These are phyloP conservation scores for Allomyces javanicus DNA, from an alignment of 192 early-diverging fungal genomes.

Conservation along the genomic window DNA sequence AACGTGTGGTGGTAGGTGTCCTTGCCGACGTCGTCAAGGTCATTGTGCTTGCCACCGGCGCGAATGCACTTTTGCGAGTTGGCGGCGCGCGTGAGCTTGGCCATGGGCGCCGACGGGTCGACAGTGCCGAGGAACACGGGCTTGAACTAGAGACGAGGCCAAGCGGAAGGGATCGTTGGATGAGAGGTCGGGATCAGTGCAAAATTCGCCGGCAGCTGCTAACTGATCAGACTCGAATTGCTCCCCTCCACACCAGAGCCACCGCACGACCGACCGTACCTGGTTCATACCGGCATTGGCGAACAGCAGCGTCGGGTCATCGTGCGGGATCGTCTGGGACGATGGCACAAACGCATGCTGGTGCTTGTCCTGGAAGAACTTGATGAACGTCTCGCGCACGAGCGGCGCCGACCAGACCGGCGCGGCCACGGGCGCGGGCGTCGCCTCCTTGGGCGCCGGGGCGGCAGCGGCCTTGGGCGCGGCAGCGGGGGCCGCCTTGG, in stretches of 20 bases:
- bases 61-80: constrained; percentile 99
- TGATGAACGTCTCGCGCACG: constrained; percentile 75
- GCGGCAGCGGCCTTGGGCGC: too few species aligned
- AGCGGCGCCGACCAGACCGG: constrained; percentile 47
- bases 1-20: constrained; percentile 99
- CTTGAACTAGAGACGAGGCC: constrained; percentile 47
- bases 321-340: constrained; percentile 82
- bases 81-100: constrained; percentile 72
- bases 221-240: neutral
- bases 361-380: constrained; percentile 52
- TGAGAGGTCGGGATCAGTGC: neutral
- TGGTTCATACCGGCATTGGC: constrained; percentile 96
- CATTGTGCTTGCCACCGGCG: constrained; percentile 98
- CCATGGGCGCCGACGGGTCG: constrained; percentile 80
- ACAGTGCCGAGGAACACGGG: constrained; percentile 89
- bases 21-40: constrained; percentile 94
- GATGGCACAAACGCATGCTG: constrained; percentile 60
- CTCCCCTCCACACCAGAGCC: neutral
- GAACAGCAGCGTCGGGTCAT: constrained; percentile 91
- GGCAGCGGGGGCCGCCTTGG: too few species aligned
- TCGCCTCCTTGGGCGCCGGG: too few species aligned
- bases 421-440: too few species aligned
- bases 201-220: neutral
- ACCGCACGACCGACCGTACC: constrained; percentile 13
- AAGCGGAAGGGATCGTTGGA: constrained; percentile 1